Base-by-base conservation (phyloP, 495 filamentous ascomycete species). In the Darksidea phi region DNA sequence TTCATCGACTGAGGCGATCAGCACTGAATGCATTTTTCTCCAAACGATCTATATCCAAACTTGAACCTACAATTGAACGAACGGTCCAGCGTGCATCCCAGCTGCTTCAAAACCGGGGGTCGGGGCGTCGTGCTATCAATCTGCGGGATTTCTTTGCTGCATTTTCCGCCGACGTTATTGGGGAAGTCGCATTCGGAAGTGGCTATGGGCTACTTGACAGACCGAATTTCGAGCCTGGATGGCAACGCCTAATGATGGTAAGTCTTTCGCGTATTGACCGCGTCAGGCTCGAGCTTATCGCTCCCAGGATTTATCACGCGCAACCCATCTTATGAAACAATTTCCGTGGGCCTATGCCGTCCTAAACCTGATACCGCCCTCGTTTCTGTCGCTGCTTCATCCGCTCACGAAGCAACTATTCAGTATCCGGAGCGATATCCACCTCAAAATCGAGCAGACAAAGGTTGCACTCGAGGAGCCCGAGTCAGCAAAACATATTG, bases 11-110 rank as follows among this genome's bases (percentile, higher is more conserved):
- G 15, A 18, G 54, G 15, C 38, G 52, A 11, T 18, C 41, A 20
- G 37, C 54, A 23, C 24, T 58, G n/a, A 77, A 68, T 42, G 73
- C 69, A 18, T 80, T 79, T 69, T 84, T 85, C 70, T 83, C 80
- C 7, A 83, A 76, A 32, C 66, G 63, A 15, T 74, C 74, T n/a
- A 70, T 84, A 8, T 34, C 52, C 0, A 61, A 59, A 15, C 57
- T 83, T 0, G 74, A 80, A 41, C 77, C 77, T 0, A 56, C 75
- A 1, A 78, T 85, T 12, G 66, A 79, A 26, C 71, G 73, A 0
- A 71, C 74, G 12, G 68, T 82, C 0, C 70, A 78, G 18, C 64
- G 73, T 13, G 66, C 83, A 34, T 48, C 38, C 21, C n/a, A 11
- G n/a, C 5, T n/a, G 15, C 23, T 47, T 5, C 6, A 28, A 18